Evolutionary conservation across 139 green algal species (phyloP), one percentile per base, ranked within the genome.

Genomic region (Picochlorum sp.): DNA sequence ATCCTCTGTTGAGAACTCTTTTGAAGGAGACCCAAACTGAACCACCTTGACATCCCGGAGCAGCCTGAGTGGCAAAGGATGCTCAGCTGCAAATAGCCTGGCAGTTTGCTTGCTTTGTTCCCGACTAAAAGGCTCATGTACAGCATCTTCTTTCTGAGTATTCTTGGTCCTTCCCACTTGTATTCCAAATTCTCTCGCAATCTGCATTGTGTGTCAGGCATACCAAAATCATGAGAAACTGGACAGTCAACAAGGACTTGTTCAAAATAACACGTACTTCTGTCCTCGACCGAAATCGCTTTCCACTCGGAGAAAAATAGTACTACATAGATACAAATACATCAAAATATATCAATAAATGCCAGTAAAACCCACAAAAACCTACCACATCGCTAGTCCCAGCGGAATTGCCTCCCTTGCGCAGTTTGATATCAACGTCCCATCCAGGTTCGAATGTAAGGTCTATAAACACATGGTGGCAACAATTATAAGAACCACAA

Each of bases 341-440:
- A 28, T 18, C 21, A 56, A 6, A 62, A 58, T 37, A 15, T 20
- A 38, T 63, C 64, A 15, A 14, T 46, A 34, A 15, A 32, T 23
- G 6, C 10, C 58, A 24, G 3, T 34, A 7, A 51, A 18, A 26
- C 13, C 4, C 4, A 30, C 6, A 52, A 16, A 34, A 54, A 73
- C 75, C 32, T 47, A 83, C 76, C 26, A 61, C 51, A 58, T 87
- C 81, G 8, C 46, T 66, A 4, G 71, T 74, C 38, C 81, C 81
- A 26, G 73, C 68, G 3, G 69, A 74, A 23, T 61, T 82, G 61
- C 79, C 79, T 2, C 66, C 66, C 23, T 62, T 56, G 7, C 80
- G 79, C 26, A 75, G 60, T 60, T 79, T 82, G 6, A 79, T 70
- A 28, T 87, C 73, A n/a, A 71, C 75, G 9, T 60, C 58, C 83